Evolutionary conservation across 2,329 filamentous ascomycete species (phyloP).

Genomic region (Magnaporthales sp.): DNA sequence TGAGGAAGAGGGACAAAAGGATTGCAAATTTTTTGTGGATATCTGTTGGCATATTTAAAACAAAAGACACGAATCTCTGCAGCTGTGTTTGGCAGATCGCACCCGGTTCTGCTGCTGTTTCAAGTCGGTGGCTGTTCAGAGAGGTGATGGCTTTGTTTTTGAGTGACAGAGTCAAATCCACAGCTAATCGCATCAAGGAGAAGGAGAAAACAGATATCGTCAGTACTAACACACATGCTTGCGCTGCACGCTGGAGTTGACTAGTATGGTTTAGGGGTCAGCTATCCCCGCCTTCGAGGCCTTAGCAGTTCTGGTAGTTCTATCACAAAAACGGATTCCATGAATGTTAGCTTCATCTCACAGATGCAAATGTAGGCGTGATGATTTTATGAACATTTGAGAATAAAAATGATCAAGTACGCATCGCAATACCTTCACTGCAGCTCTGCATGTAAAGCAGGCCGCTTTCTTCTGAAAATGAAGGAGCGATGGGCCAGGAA

Average conservation of each 20-base stretch:
- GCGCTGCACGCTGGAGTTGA: neutral
- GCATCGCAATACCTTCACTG: neutral
- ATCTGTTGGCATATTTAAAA: neutral
- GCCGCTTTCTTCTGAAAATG: neutral
- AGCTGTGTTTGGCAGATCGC: neutral
- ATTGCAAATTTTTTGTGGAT: neutral
- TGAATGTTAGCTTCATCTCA: neutral
- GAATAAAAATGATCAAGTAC: neutral
- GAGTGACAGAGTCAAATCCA: neutral
- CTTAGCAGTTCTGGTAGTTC: neutral
- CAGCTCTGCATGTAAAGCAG: neutral
- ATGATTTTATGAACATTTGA: neutral
- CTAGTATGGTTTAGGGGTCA: neutral
- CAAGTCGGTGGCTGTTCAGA: neutral
- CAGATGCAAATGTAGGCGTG: neutral
- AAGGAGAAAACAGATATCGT: neutral
- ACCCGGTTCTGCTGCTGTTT: neutral
- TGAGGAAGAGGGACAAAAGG: neutral
- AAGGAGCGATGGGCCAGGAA: neutral
- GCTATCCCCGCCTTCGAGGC: too few relatives aligned
- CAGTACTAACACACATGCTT: neutral
- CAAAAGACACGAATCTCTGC: neutral
- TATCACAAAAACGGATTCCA: neutral
- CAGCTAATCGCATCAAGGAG: neutral
- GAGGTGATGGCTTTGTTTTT: neutral